Conservation (phyloP, 768 basidiomycete species). For the Lentinula aciculospora region DNA sequence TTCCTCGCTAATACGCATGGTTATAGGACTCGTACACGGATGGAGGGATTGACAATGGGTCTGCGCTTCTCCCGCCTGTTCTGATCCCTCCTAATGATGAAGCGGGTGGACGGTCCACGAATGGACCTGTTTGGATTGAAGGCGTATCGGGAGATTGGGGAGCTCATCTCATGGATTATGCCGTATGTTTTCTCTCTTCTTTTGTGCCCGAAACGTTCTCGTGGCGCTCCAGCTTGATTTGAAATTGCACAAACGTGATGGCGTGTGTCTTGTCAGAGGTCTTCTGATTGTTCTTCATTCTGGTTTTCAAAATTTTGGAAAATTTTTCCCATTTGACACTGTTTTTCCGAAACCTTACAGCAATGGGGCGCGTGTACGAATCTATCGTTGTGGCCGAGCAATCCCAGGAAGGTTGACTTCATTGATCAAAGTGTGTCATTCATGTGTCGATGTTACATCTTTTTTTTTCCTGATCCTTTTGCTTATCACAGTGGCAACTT, state of each 20-base stretch:
- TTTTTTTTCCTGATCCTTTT: neutral
- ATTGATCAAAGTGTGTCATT: constrained; percentile 35
- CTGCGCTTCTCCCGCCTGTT: constrained; percentile 38
- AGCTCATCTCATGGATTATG: constrained; percentile 46
- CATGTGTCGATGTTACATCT: neutral
- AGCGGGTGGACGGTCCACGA: constrained; percentile 47
- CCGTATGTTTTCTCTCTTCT: constrained; percentile 23
- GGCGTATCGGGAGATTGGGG: constrained; percentile 34
- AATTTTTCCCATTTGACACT: neutral
- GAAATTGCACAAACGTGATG: neutral
- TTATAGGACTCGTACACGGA: constrained; percentile 45
- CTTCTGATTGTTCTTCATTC: neutral
- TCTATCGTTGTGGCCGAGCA: constrained; percentile 45
- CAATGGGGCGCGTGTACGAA: constrained; percentile 43
- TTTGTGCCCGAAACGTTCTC: neutral
- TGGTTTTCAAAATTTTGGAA: neutral
- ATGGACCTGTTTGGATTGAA: constrained; percentile 49
- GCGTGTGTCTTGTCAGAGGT: neutral
- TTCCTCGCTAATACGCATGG: neutral
- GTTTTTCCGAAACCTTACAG: constrained; percentile 12
- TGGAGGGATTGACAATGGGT: constrained; percentile 44
- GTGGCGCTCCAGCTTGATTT: neutral
- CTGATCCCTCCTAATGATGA: constrained; percentile 33
- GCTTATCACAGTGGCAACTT: constrained; percentile 30
- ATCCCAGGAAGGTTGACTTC: constrained; percentile 40